Percentiles rank a stretch among this genome's conserved stretches.
Evolutionary conservation across 2,329 filamentous ascomycete species (phyloP).

Genomic region (Paraphoma chrysanthemicola): DNA sequence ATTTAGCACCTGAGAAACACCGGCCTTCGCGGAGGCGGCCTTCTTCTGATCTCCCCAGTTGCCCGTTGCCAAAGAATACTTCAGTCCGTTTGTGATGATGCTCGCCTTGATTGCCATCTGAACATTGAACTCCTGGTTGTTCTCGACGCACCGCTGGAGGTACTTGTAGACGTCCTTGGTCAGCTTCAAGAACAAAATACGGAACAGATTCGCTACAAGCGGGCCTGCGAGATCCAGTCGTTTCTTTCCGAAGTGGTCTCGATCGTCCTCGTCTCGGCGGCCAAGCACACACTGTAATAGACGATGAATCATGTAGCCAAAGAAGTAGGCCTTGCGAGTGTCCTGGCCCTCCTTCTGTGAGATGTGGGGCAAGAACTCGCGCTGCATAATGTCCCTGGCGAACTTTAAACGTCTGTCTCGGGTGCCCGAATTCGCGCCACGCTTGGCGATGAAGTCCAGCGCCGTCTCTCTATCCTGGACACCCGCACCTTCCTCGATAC

Average conservation of each 20-base stretch:
- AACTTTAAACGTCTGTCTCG: slow-evolving; percentile 91
- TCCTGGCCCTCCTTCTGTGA: slow-evolving; percentile 94
- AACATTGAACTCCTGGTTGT: slow-evolving; percentile 86
- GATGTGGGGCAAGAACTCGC: slow-evolving; percentile 95
- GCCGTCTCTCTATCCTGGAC: slow-evolving; percentile 96
- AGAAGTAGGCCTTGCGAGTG: slow-evolving; percentile 95
- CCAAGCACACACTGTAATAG: slow-evolving; percentile 92
- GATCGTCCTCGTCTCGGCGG: slow-evolving; percentile 91
- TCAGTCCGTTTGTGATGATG: slow-evolving; percentile 90
- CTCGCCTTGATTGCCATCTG: slow-evolving; percentile 89
- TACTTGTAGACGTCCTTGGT: slow-evolving; percentile 91
- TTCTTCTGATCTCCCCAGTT: slow-evolving; percentile 99
- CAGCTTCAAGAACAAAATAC: slow-evolving; percentile 87
- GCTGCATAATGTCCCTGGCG: slow-evolving; percentile 92
- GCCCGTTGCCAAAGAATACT: slow-evolving; percentile 95
- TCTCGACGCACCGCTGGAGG: slow-evolving; percentile 90
- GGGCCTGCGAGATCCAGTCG: slow-evolving; percentile 93
- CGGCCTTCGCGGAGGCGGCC: slow-evolving; percentile 90
- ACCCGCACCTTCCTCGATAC: slow-evolving; percentile 94
- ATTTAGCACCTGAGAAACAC: slow-evolving; percentile 97
- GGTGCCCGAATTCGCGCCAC: slow-evolving; percentile 77
- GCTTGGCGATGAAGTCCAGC: slow-evolving; percentile 92
- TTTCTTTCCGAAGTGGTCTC: slow-evolving; percentile 99
- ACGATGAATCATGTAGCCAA: slow-evolving; percentile 98
- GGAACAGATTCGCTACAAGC: slow-evolving; percentile 94